Conservation (phyloP, 2,329 filamentous ascomycete species). For the Apiospora pterosperma region DNA sequence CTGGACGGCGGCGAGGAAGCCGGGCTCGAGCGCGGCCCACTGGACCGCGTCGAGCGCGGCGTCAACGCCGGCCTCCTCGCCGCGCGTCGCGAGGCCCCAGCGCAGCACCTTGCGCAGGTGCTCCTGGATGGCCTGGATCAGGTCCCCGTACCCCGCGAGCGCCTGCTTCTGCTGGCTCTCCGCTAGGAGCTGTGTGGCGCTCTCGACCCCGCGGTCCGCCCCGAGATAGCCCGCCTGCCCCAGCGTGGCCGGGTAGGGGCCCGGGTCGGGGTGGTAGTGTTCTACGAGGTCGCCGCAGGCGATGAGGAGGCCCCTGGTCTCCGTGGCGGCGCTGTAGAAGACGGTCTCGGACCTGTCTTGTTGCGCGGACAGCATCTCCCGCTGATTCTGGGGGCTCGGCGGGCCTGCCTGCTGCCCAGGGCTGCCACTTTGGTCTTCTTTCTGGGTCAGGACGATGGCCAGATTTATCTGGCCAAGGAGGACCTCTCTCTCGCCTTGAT, state of each 20-base stretch:
- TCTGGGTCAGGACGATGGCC: background rate
- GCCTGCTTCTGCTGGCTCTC: background rate
- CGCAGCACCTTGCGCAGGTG: background rate
- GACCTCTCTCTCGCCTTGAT: background rate
- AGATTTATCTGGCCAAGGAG: background rate
- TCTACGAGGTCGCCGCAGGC: background rate
- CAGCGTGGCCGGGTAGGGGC: background rate
- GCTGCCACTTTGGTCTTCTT: background rate
- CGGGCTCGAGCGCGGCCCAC: background rate
- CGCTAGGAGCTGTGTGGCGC: background rate
- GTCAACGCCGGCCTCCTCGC: no score
- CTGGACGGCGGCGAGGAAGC: background rate
- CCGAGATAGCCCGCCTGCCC: background rate
- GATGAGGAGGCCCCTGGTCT: background rate
- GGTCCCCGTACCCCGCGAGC: background rate
- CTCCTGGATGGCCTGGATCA: background rate
- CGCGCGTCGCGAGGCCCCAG: background rate
- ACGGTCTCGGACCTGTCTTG: no score
- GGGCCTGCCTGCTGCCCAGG: background rate
- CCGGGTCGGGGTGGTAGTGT: background rate
- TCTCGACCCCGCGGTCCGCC: background rate
- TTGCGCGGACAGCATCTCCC: background rate
- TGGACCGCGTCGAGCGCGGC: background rate
- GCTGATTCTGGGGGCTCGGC: background rate
- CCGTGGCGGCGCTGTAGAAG: no score